Base-by-base conservation (phyloP, 495 filamentous ascomycete genomes). In the Aspergillus nidulans region DNA sequence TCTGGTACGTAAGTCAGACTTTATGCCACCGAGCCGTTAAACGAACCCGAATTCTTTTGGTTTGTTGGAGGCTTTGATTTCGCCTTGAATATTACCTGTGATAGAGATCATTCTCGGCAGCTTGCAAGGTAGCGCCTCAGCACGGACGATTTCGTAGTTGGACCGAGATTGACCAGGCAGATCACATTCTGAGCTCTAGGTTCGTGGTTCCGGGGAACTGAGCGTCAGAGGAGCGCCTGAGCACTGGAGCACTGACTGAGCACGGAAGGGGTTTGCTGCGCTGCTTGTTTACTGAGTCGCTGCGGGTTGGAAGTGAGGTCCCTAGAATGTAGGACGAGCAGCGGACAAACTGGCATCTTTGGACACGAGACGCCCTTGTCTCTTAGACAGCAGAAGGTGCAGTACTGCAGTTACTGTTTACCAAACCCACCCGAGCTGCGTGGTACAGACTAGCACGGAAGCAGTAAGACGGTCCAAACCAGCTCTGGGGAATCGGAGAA, bases 401-500 rank as follows among this genome's bases (percentile, higher is more conserved):
- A 28, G 26, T n/a, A n/a, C n/a, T n/a, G n/a, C n/a, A n/a, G n/a
- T n/a, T n/a, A n/a, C n/a, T n/a, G n/a, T 28, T 28, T 40, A 26
- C 3, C 43, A 25, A 42, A 48, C 23, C 25, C 24, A n/a, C 45
- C 42, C 36, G 42, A 47, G 18, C 9, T 40, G 43, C 15, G 44
- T 26, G 43, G 30, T n/a, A 54, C 23, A 39, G 25, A 51, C 47
- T 52, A 57, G 18, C 39, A 52, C 54, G 24, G 34, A 49, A 26
- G 12, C 26, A 41, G 54, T 46, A 57, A 57, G 30, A 26, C 41
- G 26, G 12, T 28, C 15, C 13, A 18, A 46, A 18, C 39, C 42
- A 45, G 42, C 24, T 15, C 42, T 45, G 42, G 24, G 23, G 42
- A 26, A 40, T 40, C 53, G 53, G 53, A 55, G 53, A 55, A 55